These are phyloP conservation scores for Backusella mclennaniae DNA, from an alignment of 192 early-diverging fungal species.

Conservation along the genomic window DNA sequence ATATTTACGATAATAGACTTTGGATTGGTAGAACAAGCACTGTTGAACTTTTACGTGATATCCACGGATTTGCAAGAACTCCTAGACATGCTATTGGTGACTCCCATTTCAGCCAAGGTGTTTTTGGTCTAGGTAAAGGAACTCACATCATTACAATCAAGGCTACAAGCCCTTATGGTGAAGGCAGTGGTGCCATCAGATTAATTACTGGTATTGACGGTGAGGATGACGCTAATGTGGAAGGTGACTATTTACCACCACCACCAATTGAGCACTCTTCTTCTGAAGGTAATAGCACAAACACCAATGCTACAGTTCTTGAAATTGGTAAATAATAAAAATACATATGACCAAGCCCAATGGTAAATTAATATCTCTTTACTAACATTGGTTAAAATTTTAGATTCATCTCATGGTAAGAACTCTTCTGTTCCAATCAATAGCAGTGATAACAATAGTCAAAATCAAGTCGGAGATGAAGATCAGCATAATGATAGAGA, in stretches of 20 bases:
- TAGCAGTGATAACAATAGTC: no score
- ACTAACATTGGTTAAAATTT: not conserved
- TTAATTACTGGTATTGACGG: not conserved
- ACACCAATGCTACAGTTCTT: not conserved
- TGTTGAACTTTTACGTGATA: not conserved
- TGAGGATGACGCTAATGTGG: not conserved
- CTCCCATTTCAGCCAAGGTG: not conserved
- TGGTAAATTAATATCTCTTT: not conserved
- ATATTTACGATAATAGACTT: not conserved
- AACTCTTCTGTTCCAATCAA: no score
- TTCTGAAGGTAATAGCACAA: not conserved
- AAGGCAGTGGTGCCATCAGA: not conserved
- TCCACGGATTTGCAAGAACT: not conserved
- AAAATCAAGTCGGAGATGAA: not conserved
- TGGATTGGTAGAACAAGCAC: not conserved
- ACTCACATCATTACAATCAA: not conserved
- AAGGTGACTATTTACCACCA: not conserved
- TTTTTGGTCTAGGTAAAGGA: not conserved
- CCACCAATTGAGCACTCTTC: not conserved
- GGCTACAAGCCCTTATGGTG: not conserved
- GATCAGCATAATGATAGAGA: not conserved
- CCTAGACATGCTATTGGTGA: not conserved
- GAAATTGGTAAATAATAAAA: not conserved
- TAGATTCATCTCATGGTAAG: not conserved
- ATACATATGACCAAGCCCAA: not conserved